Conservation (phyloP, 208 protist genomes). For the Leishmania turanica region DNA sequence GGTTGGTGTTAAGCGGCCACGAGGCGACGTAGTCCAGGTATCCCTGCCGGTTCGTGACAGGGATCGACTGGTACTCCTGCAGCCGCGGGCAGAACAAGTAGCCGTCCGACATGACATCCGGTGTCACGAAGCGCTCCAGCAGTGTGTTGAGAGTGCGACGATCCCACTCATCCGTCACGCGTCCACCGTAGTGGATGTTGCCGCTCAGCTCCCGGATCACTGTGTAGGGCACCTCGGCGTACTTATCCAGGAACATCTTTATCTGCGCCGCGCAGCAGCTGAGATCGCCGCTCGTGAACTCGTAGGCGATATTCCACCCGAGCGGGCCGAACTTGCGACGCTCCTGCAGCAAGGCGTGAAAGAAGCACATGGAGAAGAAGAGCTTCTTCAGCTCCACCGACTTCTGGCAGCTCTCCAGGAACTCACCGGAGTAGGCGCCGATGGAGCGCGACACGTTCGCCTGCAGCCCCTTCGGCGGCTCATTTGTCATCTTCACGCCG, state of each 20-base stretch:
- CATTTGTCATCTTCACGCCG: constrained; percentile 99
- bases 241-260: constrained; percentile 97
- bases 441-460: constrained; percentile 95
- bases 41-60: constrained; percentile 67
- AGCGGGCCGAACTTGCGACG: constrained; percentile 98
- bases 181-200: constrained; percentile 99
- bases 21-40: constrained; percentile 92
- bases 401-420: constrained; percentile 90
- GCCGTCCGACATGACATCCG: constrained; percentile 89
- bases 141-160: constrained; percentile 95
- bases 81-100: constrained; percentile 88
- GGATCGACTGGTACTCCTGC: constrained; percentile 84
- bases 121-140: constrained; percentile 92
- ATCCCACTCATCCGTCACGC: constrained; percentile 99
- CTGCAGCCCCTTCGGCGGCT: constrained; percentile 98
- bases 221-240: constrained; percentile 96
- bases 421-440: constrained; percentile 81
- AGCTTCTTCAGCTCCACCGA: constrained; percentile 94
- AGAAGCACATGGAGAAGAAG: constrained; percentile 97
- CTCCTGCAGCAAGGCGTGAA: constrained; percentile 98
- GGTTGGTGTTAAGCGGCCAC: constrained; percentile 95
- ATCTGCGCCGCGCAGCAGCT: constrained; percentile 93
- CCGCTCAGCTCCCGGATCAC: constrained; percentile 96
- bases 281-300: constrained; percentile 97
- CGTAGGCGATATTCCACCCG: constrained; percentile 99